Evolutionary conservation across 345 rosid species (phyloP), one percentile per base, ranked within the genome.

Genomic region (Eutrema yunnanense): DNA sequence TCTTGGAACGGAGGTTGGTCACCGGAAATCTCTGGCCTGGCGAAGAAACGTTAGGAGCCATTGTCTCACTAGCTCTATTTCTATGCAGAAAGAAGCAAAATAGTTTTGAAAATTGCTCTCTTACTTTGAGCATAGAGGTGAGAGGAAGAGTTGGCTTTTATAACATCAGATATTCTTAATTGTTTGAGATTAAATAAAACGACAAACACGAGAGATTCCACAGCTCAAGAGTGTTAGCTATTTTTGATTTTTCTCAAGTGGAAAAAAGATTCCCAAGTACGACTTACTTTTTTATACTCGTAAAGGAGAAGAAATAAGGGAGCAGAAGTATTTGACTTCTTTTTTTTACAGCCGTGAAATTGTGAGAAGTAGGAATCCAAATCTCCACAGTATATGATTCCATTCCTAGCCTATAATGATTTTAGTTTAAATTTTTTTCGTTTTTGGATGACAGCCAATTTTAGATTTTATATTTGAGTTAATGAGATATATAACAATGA

Each of bases 21-120:
- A 32, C 57, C 29, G 44, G 67, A 52, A 4, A 43, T 8, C 30
- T 62, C 51, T 61, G 58, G 37, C 54, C 34, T 8, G 74, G 46
- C 27, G 69, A 43, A 62, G 74, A 79, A 49, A 33, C 22, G 8
- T 46, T 56, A 51, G 77, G 62, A 68, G 77, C 78, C 85, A 84
- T 80, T 12, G 52, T 73, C 9, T 11, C 19, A 38, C 61, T 55
- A 11, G 26, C 10, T 57, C 27, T 58, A 38, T 73, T 38, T 6
- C 50, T 14, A 14, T 13, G 27, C 4, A 10, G 48, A 73, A 54
- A 73, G 57, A 40, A 64, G 12, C 34, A n/a, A 22, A 64, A 46
- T 16, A 2, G 41, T 55, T 54, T 65, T 55, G 7, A 55, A 27
- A 44, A 11, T 12, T 62, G 33, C 26, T 51, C 43, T 73, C 47